Evolutionary conservation across 2,329 filamentous ascomycete species (phyloP).

Genomic region (Didymella sp.): DNA sequence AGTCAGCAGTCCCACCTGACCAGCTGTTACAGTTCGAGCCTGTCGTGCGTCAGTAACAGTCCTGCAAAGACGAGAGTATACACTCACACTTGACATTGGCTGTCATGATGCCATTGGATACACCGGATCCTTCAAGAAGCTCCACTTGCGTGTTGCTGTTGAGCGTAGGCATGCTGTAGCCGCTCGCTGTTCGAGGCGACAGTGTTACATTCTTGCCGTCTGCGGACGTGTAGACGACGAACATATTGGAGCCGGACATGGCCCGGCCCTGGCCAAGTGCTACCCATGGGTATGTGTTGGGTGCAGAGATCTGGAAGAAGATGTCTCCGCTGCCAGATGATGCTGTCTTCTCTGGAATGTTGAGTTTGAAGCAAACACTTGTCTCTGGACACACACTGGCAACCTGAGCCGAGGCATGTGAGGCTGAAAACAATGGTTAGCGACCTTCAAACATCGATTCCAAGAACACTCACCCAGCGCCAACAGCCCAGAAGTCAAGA

Average conservation of each 20-base stretch:
- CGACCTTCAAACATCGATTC: background rate
- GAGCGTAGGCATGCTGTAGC: conserved; percentile 53
- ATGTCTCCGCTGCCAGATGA: conserved; percentile 61
- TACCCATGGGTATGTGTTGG: conserved; percentile 61
- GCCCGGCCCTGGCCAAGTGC: conserved; percentile 62
- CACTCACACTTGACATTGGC: conserved; percentile 63
- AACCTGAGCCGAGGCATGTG: conserved; percentile 40
- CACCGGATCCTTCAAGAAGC: conserved; percentile 62
- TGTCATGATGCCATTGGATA: conserved; percentile 60
- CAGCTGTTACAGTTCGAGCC: conserved; percentile 62
- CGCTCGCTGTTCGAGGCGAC: conserved; percentile 59
- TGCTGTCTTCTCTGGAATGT: conserved; percentile 61
- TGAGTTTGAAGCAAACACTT: conserved; percentile 59
- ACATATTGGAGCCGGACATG: conserved; percentile 66
- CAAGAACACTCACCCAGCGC: conserved; percentile 34
- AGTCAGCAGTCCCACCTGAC: conserved; percentile 60
- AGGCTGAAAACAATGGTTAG: conserved; percentile 34
- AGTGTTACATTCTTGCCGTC: conserved; percentile 63
- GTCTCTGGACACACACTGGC: conserved; percentile 36
- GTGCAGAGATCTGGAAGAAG: conserved; percentile 64
- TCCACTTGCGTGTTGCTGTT: conserved; percentile 55
- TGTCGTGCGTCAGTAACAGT: conserved; percentile 30
- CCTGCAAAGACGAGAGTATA: accelerated
- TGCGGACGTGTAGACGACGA: conserved; percentile 63
- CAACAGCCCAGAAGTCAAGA: conserved; percentile 30